Evolutionary conservation across 129 eudicot species (phyloP), one percentile per base, ranked within the genome.

Genomic region (Heracleum sosnowskyi): DNA sequence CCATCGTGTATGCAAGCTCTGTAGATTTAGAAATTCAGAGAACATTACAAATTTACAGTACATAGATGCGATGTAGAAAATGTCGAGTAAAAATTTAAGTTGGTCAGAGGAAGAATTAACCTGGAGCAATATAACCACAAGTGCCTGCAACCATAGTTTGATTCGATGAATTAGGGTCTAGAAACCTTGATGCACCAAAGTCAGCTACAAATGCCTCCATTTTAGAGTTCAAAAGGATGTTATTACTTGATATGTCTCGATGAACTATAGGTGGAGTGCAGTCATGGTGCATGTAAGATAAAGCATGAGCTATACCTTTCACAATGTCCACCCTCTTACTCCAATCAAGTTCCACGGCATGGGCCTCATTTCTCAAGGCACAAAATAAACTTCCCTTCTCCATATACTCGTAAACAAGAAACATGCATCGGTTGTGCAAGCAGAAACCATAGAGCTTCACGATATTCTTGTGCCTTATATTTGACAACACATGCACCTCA

Each of bases 121-220:
- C 86, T 81, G 87, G 87, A 76, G 84, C 87, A 63, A 79, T 81
- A 62, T 87, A 81, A 71, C 75, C 75, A 3, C 7, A 18, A 37
- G 45, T 37, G 75, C 75, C 75, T 20, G 28, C 31, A 70, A 36
- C 16, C 37, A 37, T 16, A 16, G 42, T 22, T 22, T 53, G 63
- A 24, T 53, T 22, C 0, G 29, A 53, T 53, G 63, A 22, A 6
- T 53, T 4, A 3, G 63, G 29, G 28, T 53, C 63, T 53, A 53
- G 28, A 1, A 53, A 53, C 63, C 63, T 24, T 53, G 63, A 53
- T 53, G 63, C 63, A 53, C 63, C 63, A 53, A 53, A 53, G 29
- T 53, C 63, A 2, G 63, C 63, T 1, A 53, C 63, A 53, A 53
- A 53, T 22, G 29, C 63, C 29, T 53, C 28, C 63, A 53, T 22